Conservation (phyloP, 1,284 basidiomycete species). For the Tausonia pullulans region DNA sequence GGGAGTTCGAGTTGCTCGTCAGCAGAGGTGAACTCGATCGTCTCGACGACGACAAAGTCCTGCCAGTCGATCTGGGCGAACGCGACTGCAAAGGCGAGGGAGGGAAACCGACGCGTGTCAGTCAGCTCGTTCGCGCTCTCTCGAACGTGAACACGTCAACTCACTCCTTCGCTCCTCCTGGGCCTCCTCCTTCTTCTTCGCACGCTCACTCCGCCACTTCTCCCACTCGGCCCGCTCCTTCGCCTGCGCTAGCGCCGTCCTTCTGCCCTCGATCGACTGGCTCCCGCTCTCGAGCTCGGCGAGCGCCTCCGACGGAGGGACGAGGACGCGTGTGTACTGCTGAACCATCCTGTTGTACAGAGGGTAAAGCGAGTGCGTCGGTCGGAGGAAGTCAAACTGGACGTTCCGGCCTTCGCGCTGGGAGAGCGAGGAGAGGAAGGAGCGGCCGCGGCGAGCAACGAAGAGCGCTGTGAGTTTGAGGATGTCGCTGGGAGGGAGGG, state of each 20-base stretch:
- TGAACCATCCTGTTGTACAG: conserved; percentile 97
- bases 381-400: conserved; percentile 95
- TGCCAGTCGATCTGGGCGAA: conserved; percentile 99
- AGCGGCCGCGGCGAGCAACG: conserved; percentile 79
- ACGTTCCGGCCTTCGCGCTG: conserved; percentile 87
- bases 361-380: conserved; percentile 87
- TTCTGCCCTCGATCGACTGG: conserved; percentile 44
- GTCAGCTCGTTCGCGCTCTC: conserved; percentile 23
- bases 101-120: not conserved
- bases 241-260: conserved; percentile 62
- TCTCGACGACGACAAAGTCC: conserved; percentile 96
- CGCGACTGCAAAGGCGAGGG: conserved; percentile 45
- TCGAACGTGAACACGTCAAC: conserved; percentile 27
- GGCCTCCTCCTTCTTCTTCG: conserved; percentile 77
- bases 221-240: conserved; percentile 81
- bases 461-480: conserved; percentile 89
- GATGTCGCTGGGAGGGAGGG: conserved; percentile 50
- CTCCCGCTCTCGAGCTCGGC: conserved; percentile 44
- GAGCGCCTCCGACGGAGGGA: conserved; percentile 65
- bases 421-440: conserved; percentile 75
- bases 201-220: conserved; percentile 64
- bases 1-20: conserved; percentile 87
- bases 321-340: conserved; percentile 84
- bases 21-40: conserved; percentile 91
- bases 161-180: conserved; percentile 72